Evolutionary conservation across 2,329 filamentous ascomycete species (phyloP), one percentile per base, ranked within the genome.

Genomic region (Lomentospora prolificans): DNA sequence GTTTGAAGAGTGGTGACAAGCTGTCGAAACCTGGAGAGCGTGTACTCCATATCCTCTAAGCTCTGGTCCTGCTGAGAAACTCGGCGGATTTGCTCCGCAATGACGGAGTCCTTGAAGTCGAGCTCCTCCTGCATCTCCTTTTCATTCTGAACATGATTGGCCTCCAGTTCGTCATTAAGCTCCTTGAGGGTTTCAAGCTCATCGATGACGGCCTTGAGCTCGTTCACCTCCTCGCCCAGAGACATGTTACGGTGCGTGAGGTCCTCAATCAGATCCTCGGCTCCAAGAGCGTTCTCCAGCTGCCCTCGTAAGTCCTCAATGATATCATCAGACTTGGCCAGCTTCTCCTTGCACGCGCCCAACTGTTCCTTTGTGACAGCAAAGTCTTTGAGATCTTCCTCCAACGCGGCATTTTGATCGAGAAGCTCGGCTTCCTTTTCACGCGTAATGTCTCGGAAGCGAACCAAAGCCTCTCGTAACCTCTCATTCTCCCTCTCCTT

Each of bases 91-190:
- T 95, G 87, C 65, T 97, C 92, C n/a, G 82, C 78, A 60, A 96
- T 87, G 58, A 96, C 74, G 55, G 79, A 81, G 60, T 96, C 91
- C 67, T 88, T 89, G 71, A 90, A 87, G 66, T 96, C 91, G 56
- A 97, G 81, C 64, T 96, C 91, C 63, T 95, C 88, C 67, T 96
- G 90, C 70, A 99, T 81, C 66, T 97, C 91, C 68, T 92, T 95
- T 67, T 95, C 89, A 33, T 90, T 89, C 65, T 96, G 90, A 3
- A 94, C 82, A 65, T 96, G 91, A 65, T 96, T 96, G 63, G 89
- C 81, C 67, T 96, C 91, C 3, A 99, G 82, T 70, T 99, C 94
- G 64, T 97, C 91, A 63, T 90, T 95, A 62, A 97, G 84, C 66
- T 99, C 92, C 66, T 90, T 91, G 55, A 97, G 73, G 58, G 82